A percentile compares a stretch with the other conserved stretches of the same genome.
Conservation (phyloP, 2,329 filamentous ascomycete species). For the Trichoderma sp. region DNA sequence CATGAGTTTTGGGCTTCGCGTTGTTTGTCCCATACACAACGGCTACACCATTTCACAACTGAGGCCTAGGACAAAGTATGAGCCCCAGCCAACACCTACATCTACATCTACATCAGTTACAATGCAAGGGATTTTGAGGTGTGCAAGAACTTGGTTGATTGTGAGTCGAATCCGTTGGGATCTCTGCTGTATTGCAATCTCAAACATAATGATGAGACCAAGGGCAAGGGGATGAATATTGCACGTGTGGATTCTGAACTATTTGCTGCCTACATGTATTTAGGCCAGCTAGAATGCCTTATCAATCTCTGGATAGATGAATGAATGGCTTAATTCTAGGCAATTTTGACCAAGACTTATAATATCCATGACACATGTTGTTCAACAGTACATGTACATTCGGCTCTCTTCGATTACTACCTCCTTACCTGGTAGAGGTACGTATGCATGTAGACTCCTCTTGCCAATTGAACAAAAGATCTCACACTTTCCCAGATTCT, state of each 20-base stretch:
- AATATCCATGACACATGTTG: background rate
- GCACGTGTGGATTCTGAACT: slow-evolving; percentile 17
- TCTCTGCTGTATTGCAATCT: background rate
- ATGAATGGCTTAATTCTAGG: background rate
- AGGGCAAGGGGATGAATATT: slow-evolving; percentile 19
- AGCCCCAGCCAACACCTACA: background rate
- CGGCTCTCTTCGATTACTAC: background rate
- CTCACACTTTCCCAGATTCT: background rate
- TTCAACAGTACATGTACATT: background rate
- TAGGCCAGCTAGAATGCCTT: too few species aligned
- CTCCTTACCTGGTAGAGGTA: background rate
- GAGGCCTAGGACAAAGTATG: background rate
- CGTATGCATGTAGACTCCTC: background rate
- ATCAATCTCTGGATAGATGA: background rate
- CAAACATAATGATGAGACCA: slow-evolving; percentile 1
- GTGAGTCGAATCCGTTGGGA: background rate
- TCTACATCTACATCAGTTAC: background rate
- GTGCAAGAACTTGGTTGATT: slow-evolving; percentile 18
- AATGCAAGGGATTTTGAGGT: slow-evolving; percentile 5
- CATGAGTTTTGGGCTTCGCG: background rate
- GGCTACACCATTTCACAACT: background rate
- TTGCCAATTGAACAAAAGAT: background rate
- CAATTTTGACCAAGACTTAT: too few species aligned
- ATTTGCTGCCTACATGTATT: background rate
- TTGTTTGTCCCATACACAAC: background rate